Evolutionary conservation across 345 rosid species (phyloP).

Genomic region (Salix purpurea): DNA sequence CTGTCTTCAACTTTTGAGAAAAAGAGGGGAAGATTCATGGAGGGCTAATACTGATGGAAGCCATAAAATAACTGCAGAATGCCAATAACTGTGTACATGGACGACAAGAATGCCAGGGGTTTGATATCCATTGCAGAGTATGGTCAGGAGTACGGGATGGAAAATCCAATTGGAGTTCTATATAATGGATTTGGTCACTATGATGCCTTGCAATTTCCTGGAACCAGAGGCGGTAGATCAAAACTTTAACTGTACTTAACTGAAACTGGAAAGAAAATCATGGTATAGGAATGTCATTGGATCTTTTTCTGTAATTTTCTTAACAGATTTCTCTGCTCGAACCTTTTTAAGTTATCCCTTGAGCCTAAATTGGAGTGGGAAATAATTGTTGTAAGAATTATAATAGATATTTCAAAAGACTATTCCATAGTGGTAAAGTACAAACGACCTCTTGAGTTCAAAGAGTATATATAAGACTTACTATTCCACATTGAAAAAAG

Average conservation of each 20-base stretch:
- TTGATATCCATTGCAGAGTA: conserved; percentile 79
- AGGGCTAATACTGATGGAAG: not conserved
- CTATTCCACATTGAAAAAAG: fast-evolving
- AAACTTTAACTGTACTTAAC: conserved; percentile 30
- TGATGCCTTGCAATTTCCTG: conserved; percentile 64
- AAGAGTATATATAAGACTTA: too few relatives aligned
- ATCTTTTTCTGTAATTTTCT: not conserved
- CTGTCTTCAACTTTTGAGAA: not conserved
- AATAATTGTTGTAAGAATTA: too few relatives aligned
- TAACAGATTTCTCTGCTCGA: not conserved
- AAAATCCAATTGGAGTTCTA: conserved; percentile 67
- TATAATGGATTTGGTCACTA: conserved; percentile 94
- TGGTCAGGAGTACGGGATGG: conserved; percentile 81
- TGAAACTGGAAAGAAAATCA: not conserved
- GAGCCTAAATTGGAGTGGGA: not conserved
- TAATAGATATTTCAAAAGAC: too few relatives aligned
- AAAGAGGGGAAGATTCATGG: not conserved
- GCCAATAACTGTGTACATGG: conserved; percentile 86
- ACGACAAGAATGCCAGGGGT: conserved; percentile 68
- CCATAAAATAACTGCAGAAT: conserved; percentile 44
- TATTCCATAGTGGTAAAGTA: too few relatives aligned
- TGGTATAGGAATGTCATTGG: not conserved
- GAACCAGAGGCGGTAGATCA: conserved; percentile 32
- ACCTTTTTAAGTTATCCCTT: not conserved
- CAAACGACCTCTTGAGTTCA: too few relatives aligned